Evolutionary conservation across 2,329 filamentous ascomycete genomes (phyloP).

Genomic region (Aspergillus tamarii): DNA sequence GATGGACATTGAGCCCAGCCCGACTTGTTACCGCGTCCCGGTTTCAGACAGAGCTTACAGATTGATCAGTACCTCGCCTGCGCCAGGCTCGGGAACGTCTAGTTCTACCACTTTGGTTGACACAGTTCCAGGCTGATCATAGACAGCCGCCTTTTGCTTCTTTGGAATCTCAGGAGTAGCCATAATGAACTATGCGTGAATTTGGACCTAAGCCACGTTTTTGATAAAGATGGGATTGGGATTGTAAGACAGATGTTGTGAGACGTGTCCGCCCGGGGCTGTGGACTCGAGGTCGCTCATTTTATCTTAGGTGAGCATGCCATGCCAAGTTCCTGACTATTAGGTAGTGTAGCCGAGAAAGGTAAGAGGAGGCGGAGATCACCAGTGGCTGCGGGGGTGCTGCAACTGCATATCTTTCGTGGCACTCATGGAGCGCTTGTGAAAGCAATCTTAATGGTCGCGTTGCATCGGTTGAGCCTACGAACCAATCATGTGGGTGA

Average conservation of each 20-base stretch:
- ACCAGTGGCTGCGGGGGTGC: background rate
- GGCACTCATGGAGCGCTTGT: background rate
- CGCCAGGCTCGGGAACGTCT: slow-evolving; percentile 66
- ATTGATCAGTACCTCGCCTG: slow-evolving; percentile 65
- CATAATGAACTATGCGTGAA: slow-evolving; percentile 28
- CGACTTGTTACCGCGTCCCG: no score
- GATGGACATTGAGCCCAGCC: background rate
- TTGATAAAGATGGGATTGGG: background rate
- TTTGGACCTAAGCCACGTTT: background rate
- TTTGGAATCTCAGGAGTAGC: slow-evolving; percentile 52
- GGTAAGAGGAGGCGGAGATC: background rate
- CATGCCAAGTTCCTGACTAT: background rate
- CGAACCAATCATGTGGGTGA: no score
- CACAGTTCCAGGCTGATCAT: slow-evolving; percentile 67
- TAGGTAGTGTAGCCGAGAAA: background rate
- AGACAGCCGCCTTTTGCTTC: slow-evolving; percentile 66
- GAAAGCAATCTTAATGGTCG: background rate
- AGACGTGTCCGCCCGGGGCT: background rate
- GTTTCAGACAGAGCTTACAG: slow-evolving; percentile 47
- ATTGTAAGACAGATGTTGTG: background rate
- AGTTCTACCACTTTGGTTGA: slow-evolving; percentile 67
- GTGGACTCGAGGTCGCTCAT: background rate
- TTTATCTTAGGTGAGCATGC: background rate
- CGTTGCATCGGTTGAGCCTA: background rate
- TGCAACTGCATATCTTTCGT: background rate